phyloP scores from a whole-genome alignment of 495 filamentous ascomycete species.

The Lasiosphaeris hirsuta region DNA sequence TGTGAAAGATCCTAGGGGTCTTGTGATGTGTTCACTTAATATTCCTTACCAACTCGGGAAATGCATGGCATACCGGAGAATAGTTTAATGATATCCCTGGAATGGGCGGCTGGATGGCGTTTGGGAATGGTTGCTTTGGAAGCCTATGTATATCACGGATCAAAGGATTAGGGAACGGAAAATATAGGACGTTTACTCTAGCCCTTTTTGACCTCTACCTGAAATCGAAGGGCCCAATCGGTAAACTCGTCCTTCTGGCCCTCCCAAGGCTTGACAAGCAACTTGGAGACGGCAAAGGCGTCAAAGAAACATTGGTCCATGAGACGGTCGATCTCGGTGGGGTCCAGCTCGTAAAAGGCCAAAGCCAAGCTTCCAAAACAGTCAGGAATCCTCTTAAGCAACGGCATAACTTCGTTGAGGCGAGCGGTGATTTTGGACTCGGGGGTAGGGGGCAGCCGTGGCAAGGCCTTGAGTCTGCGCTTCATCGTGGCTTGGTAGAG shows the following conservation, averaged over 20 bases:
- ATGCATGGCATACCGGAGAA: not conserved
- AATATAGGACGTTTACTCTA: not conserved
- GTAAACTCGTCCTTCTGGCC: constrained; percentile 46
- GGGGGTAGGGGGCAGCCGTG: constrained; percentile 28
- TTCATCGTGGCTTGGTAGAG: constrained; percentile 61
- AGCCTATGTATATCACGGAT: not conserved
- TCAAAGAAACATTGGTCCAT: constrained; percentile 50
- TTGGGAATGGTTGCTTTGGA: not conserved
- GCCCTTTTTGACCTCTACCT: constrained; percentile 44
- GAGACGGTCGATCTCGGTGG: constrained; percentile 36
- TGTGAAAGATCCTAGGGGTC: not conserved
- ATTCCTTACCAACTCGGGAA: too few species aligned
- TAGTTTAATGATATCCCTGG: not conserved
- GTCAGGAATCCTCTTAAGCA: constrained; percentile 40
- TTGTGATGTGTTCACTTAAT: not conserved
- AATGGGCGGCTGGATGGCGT: not conserved
- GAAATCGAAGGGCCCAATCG: constrained; percentile 47
- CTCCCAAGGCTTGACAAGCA: constrained; percentile 42
- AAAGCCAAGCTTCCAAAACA: constrained; percentile 40
- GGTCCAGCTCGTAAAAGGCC: constrained; percentile 52
- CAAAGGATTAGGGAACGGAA: too few species aligned
- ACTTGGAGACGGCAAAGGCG: constrained; percentile 44
- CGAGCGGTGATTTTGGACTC: constrained; percentile 31
- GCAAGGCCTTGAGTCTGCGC: constrained; percentile 55
- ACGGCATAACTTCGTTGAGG: constrained; percentile 41